Percentiles rank a stretch among this genome's conserved stretches.
Evolutionary conservation across 441 rosid species (phyloP).

Genomic region (Euphorbia corollata): DNA sequence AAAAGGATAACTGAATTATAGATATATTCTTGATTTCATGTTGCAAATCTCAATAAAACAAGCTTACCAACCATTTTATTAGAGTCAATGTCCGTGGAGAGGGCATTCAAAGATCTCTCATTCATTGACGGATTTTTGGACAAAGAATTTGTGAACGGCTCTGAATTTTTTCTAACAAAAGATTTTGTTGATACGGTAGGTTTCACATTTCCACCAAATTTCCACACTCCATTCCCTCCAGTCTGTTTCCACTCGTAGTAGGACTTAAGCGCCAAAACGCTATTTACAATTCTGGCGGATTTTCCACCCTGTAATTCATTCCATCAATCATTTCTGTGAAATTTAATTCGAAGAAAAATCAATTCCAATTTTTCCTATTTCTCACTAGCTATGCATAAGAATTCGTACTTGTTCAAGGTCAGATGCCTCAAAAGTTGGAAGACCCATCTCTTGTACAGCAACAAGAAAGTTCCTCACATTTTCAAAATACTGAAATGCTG

Average conservation of each 20-base stretch:
- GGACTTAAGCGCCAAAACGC: conserved; percentile 79
- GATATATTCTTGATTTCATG: background rate
- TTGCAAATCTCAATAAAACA: conserved; percentile 12
- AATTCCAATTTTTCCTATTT: background rate
- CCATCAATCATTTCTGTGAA: background rate
- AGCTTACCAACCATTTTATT: conserved; percentile 62
- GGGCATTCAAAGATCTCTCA: conserved; percentile 34
- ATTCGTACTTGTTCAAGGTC: conserved; percentile 82
- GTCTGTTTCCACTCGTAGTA: conserved; percentile 81
- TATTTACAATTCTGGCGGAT: conserved; percentile 74
- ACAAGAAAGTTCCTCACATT: conserved; percentile 93
- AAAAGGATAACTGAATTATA: conserved; percentile 13
- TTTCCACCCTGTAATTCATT: conserved; percentile 68
- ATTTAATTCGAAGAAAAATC: background rate
- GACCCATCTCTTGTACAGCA: conserved; percentile 65
- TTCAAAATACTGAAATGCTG: conserved; percentile 95
- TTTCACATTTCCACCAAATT: conserved; percentile 76
- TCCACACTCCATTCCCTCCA: conserved; percentile 87
- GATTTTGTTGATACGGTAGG: conserved; percentile 48
- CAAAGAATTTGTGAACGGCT: conserved; percentile 67
- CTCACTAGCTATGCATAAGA: background rate
- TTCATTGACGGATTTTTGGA: conserved; percentile 54
- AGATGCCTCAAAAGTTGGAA: conserved; percentile 93
- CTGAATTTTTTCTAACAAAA: conserved; percentile 72
- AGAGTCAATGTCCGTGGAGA: conserved; percentile 36